phyloP scores from a whole-genome alignment of 2,329 filamentous ascomycete genomes.

The Dactylellina haptotyla region DNA sequence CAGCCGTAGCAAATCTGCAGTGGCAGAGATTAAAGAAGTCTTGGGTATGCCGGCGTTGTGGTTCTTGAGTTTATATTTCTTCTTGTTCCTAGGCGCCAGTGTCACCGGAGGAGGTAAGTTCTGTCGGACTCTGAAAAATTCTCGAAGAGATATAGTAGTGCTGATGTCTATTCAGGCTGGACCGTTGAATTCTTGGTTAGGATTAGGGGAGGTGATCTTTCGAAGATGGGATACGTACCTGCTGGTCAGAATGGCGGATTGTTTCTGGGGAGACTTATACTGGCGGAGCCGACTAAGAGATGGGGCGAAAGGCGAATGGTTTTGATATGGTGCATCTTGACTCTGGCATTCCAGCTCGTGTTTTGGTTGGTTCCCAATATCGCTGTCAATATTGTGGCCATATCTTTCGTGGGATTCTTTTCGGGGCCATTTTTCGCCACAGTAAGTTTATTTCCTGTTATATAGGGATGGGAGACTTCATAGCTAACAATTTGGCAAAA shows the following conservation, averaged over 20 bases:
- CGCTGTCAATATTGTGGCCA: slow-evolving; percentile 66
- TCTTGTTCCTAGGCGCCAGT: slow-evolving; percentile 70
- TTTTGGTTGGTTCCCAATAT: slow-evolving; percentile 69
- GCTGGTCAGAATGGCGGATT: slow-evolving; percentile 70
- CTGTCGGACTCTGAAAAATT: slow-evolving; percentile 1
- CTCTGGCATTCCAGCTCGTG: slow-evolving; percentile 68
- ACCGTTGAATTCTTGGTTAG: slow-evolving; percentile 73
- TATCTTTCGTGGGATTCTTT: slow-evolving; percentile 69
- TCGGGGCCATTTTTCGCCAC: slow-evolving; percentile 70
- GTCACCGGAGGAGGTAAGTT: slow-evolving; percentile 65
- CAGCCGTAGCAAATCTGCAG: slow-evolving; percentile 61
- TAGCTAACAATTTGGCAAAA: neutral
- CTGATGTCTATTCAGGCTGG: slow-evolving; percentile 65
- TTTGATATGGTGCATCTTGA: slow-evolving; percentile 66
- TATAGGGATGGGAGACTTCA: neutral
- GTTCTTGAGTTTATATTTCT: slow-evolving; percentile 72
- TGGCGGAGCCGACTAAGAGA: slow-evolving; percentile 70
- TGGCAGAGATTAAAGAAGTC: slow-evolving; percentile 64
- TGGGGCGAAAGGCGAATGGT: slow-evolving; percentile 71
- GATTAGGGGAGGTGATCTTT: slow-evolving; percentile 69
- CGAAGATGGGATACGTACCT: slow-evolving; percentile 71
- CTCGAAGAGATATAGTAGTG: neutral
- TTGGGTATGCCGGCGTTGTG: slow-evolving; percentile 66
- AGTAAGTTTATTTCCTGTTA: slow-evolving; percentile 59
- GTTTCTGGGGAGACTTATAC: slow-evolving; percentile 68